phyloP scores from a whole-genome alignment of 2,329 filamentous ascomycete species.

The Paecilomyces dactylethromorphus region DNA sequence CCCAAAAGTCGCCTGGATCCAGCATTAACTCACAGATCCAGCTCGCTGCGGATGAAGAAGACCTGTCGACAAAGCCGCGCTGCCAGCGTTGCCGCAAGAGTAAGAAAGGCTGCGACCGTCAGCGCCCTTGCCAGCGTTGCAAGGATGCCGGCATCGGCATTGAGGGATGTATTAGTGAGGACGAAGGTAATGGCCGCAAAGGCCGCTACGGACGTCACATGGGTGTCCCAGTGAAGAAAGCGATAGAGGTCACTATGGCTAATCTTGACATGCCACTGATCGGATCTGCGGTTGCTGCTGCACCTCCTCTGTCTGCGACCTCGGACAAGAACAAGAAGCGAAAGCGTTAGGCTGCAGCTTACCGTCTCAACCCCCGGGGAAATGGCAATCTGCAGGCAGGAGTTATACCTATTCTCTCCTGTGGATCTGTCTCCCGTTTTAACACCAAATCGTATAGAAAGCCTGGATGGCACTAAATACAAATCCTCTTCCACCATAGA shows the following conservation, averaged over 20 bases:
- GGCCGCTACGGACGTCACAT: constrained; percentile 75
- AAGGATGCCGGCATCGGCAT: constrained; percentile 89
- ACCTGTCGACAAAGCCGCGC: constrained; percentile 88
- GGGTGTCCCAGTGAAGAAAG: constrained; percentile 61
- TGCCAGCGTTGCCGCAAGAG: constrained; percentile 98
- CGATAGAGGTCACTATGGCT: constrained; percentile 38
- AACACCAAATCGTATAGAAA: neutral
- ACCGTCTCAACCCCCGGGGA: neutral
- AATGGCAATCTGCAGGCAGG: neutral
- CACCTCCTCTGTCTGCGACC: constrained; percentile 23
- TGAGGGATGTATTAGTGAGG: constrained; percentile 93
- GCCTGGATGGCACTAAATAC: neutral
- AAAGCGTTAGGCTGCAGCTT: constrained; percentile 46
- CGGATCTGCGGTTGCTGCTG: constrained; percentile 19
- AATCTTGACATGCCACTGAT: constrained; percentile 47
- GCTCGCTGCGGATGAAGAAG: constrained; percentile 68
- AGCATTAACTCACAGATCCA: constrained; percentile 57
- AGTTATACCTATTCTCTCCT: neutral
- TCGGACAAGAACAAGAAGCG: constrained; percentile 63
- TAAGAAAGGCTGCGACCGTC: constrained; percentile 97
- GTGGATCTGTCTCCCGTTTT: neutral
- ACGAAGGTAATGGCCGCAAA: constrained; percentile 95
- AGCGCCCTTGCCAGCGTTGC: constrained; percentile 90
- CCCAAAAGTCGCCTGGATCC: constrained; percentile 51
- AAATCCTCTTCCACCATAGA: neutral